phyloP scores from a whole-genome alignment of 2,329 filamentous ascomycete species.

The Fusarium pseudoanthophilum region DNA sequence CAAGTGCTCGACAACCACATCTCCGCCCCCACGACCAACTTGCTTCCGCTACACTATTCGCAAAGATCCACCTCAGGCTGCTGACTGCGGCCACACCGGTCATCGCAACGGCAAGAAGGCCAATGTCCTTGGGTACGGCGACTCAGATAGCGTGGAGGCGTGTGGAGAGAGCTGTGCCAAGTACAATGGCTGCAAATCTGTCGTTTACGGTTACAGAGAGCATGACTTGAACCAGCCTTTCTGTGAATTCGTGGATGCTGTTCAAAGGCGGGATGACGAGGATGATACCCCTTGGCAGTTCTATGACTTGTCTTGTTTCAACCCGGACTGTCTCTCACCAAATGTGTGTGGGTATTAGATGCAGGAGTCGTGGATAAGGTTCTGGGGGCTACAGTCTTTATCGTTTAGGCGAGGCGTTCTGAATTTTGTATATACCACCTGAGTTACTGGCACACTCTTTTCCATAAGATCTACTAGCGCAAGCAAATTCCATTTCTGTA shows the following conservation, averaged over 20 bases:
- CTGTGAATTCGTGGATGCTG: conserved; percentile 19
- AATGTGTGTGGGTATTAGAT: conserved; percentile 26
- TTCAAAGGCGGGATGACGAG: conserved; percentile 7
- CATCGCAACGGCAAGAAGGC: conserved; percentile 12
- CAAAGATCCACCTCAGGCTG: conserved; percentile 1
- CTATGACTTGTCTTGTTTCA: conserved; percentile 32
- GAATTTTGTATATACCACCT: conserved; percentile 11
- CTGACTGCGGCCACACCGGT: conserved; percentile 20
- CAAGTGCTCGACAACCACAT: background rate
- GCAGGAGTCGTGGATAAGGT: background rate
- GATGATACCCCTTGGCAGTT: conserved; percentile 28
- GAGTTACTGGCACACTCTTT: background rate
- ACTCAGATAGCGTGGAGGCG: conserved; percentile 22
- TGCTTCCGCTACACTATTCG: conserved; percentile 33
- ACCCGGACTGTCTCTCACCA: conserved; percentile 24
- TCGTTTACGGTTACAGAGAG: conserved; percentile 25
- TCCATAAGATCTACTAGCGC: background rate
- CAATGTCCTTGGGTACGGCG: conserved; percentile 24
- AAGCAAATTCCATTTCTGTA: background rate
- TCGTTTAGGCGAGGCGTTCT: conserved; percentile 6
- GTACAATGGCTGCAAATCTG: conserved; percentile 14
- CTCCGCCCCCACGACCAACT: conserved; percentile 8
- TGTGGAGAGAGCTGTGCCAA: conserved; percentile 31
- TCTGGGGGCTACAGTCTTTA: background rate
- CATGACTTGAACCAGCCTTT: conserved; percentile 29